Evolutionary conservation across 768 basidiomycete genomes (phyloP).

Genomic region (Pisolithus tinctorius): DNA sequence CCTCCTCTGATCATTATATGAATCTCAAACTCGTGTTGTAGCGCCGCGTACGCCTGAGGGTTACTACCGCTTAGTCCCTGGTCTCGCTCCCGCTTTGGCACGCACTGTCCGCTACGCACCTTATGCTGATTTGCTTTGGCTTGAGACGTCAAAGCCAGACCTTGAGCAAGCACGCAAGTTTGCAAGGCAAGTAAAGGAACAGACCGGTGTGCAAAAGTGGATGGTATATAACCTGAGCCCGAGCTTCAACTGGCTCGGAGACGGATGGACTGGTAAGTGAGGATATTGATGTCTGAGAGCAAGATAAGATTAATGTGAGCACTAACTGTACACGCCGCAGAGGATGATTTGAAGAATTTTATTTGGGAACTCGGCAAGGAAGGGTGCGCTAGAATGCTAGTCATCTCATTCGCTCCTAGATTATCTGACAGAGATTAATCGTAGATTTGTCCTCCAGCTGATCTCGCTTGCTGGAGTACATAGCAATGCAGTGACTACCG

Average conservation of each 20-base stretch:
- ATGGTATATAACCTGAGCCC: conserved; percentile 93
- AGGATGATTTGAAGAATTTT: conserved; percentile 74
- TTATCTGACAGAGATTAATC: conserved; percentile 4
- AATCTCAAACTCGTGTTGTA: conserved; percentile 20
- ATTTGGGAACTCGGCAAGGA: conserved; percentile 88
- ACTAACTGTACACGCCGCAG: conserved; percentile 24
- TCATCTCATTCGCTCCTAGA: not conserved
- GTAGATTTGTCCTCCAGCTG: conserved; percentile 82
- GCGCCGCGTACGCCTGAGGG: conserved; percentile 88
- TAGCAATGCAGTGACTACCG: conserved; percentile 70
- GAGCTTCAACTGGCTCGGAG: conserved; percentile 87
- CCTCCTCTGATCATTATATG: not conserved
- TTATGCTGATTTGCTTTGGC: conserved; percentile 86
- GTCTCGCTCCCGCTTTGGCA: conserved; percentile 75
- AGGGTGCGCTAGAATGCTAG: conserved; percentile 40
- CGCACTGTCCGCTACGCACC: conserved; percentile 77
- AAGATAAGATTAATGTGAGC: not conserved
- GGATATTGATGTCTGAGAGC: too few relatives aligned
- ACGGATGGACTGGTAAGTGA: conserved; percentile 62
- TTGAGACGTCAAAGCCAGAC: conserved; percentile 88
- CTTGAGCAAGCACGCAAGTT: conserved; percentile 74
- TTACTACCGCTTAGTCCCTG: conserved; percentile 82
- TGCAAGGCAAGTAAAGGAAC: conserved; percentile 65
- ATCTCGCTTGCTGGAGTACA: conserved; percentile 90
- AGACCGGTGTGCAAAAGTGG: conserved; percentile 59